Evolutionary conservation across 495 filamentous ascomycete species (phyloP).

Genomic region (Pyrenopolyporus hunteri): DNA sequence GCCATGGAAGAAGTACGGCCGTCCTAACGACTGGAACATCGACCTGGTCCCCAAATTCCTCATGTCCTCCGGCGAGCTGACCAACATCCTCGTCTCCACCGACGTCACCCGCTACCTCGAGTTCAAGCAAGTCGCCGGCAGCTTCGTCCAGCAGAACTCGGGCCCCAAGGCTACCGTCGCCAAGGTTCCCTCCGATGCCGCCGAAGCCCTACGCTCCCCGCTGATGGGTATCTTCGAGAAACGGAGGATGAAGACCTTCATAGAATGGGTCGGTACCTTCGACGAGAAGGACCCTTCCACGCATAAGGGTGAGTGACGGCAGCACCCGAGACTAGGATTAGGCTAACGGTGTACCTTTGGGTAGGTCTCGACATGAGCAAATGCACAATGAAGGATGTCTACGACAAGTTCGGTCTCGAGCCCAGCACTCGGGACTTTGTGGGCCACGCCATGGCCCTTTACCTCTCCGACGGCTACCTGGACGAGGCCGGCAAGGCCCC

Average conservation of each 20-base stretch:
- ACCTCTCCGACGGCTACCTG: slow-evolving; percentile 86
- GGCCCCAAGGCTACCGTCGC: slow-evolving; percentile 85
- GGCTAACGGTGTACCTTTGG: not conserved
- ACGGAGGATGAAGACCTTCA: slow-evolving; percentile 92
- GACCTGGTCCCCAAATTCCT: slow-evolving; percentile 97
- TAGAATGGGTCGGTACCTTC: slow-evolving; percentile 95
- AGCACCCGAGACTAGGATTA: not conserved
- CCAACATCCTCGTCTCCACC: slow-evolving; percentile 95
- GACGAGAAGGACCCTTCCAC: slow-evolving; percentile 81
- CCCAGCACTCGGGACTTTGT: slow-evolving; percentile 92
- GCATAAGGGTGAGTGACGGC: slow-evolving; percentile 73
- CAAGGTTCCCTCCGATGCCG: slow-evolving; percentile 94
- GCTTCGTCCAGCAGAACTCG: slow-evolving; percentile 90
- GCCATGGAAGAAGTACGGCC: slow-evolving; percentile 96
- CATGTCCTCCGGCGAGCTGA: slow-evolving; percentile 98
- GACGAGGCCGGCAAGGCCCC: slow-evolving; percentile 72
- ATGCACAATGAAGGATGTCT: slow-evolving; percentile 95
- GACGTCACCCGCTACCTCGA: slow-evolving; percentile 97
- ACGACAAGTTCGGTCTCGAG: slow-evolving; percentile 96
- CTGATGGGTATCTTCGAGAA: slow-evolving; percentile 99
- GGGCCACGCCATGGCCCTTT: slow-evolving; percentile 97
- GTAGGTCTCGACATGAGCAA: slow-evolving; percentile 78
- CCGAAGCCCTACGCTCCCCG: slow-evolving; percentile 87
- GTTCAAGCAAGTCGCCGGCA: slow-evolving; percentile 97
- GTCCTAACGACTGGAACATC: slow-evolving; percentile 99